A percentile compares a stretch with the other conserved stretches of the same genome.
phyloP scores from a whole-genome alignment of 2,329 filamentous ascomycete species.

The Cryphonectria japonica region DNA sequence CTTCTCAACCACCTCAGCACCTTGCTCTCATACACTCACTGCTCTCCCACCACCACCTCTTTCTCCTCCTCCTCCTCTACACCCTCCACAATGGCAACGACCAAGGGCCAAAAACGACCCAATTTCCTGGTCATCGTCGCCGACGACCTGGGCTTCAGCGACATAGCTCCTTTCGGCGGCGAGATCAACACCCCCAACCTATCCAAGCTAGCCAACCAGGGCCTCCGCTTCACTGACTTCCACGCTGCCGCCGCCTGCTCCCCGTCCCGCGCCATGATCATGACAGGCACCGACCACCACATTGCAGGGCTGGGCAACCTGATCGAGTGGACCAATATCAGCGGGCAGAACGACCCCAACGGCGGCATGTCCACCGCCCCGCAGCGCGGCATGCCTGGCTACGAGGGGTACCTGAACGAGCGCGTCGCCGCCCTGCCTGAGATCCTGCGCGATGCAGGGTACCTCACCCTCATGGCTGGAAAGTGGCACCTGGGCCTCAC shows the following conservation, averaged over 20 bases:
- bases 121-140: constrained; percentile 43
- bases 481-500: constrained; percentile 52
- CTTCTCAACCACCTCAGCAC: no score
- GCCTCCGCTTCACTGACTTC: constrained; percentile 66
- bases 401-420: constrained; percentile 41
- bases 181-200: constrained; percentile 41
- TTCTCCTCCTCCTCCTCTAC: no score
- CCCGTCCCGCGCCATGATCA: constrained; percentile 67
- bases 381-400: constrained; percentile 33
- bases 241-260: constrained; percentile 68
- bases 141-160: constrained; percentile 41
- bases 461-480: constrained; percentile 38
- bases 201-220: constrained; percentile 39
- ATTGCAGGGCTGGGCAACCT: constrained; percentile 63
- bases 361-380: constrained; percentile 29
- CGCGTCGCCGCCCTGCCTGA: constrained; percentile 37
- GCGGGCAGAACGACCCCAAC: constrained; percentile 36
- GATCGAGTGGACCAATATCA: constrained; percentile 50
- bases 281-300: constrained; percentile 67
- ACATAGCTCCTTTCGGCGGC: constrained; percentile 38
- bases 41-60: no score
- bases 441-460: constrained; percentile 38
- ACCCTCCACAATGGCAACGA: constrained; percentile 23
- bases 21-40: no score
- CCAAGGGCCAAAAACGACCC: constrained; percentile 30